phyloP scores from a whole-genome alignment of 805 yeast genomes.

The Schwanniomyces occidentalis region DNA sequence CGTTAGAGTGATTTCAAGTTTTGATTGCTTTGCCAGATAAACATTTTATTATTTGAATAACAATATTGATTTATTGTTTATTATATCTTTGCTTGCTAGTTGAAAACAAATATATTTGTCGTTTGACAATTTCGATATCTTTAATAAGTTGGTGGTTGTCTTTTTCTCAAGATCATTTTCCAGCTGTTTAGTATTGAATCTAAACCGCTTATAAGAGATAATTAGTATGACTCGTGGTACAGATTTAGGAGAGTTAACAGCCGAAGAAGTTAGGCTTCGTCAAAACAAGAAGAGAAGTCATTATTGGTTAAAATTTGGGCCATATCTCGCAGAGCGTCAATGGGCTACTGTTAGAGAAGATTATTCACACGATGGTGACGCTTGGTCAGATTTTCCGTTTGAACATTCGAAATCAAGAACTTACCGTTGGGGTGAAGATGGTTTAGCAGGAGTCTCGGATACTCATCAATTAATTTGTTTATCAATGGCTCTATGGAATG shows the following conservation, averaged over 20 bases:
- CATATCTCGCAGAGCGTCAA: slow-evolving; percentile 83
- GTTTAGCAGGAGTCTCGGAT: slow-evolving; percentile 86
- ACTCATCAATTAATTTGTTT: slow-evolving; percentile 75
- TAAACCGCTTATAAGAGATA: no score
- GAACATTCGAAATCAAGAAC: slow-evolving; percentile 79
- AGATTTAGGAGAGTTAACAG: slow-evolving; percentile 20
- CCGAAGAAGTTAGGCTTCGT: slow-evolving; percentile 39
- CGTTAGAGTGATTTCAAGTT: no score
- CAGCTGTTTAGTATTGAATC: no score
- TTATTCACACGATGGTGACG: slow-evolving; percentile 82
- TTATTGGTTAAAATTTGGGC: slow-evolving; percentile 91
- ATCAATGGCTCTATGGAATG: slow-evolving; percentile 91
- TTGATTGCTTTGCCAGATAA: no score
- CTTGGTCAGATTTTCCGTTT: slow-evolving; percentile 87
- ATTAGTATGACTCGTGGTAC: slow-evolving; percentile 25
- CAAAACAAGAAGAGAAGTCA: slow-evolving; percentile 33
- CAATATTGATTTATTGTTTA: no score
- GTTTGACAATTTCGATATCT: no score
- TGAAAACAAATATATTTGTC: no score
- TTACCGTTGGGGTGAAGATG: slow-evolving; percentile 96
- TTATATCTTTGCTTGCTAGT: no score
- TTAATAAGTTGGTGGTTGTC: no score
- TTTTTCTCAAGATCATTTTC: no score
- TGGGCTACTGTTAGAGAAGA: slow-evolving; percentile 91
- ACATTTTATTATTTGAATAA: no score